Evolutionary conservation across 2,329 filamentous ascomycete species (phyloP).

Genomic region (Saccharata proteae): DNA sequence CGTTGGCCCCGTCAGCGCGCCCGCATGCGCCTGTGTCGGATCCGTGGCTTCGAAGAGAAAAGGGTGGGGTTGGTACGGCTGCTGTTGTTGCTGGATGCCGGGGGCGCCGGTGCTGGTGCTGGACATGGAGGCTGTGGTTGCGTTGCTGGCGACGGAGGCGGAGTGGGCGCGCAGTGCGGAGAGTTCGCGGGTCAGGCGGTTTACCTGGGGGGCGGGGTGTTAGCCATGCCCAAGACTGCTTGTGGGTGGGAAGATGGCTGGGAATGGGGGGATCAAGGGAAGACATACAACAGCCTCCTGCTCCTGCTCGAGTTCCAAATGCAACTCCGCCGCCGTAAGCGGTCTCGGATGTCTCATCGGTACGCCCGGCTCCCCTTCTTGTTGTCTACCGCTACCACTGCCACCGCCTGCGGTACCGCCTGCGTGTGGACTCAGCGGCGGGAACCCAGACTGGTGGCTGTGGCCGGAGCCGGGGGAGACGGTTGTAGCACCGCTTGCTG

Average conservation of each 20-base stretch:
- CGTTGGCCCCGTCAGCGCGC: constrained; percentile 32
- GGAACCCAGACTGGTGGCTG: constrained; percentile 21
- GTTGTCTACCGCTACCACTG: not conserved
- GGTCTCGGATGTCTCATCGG: constrained; percentile 79
- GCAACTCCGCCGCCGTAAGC: constrained; percentile 77
- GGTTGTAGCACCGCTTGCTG: too few relatives aligned
- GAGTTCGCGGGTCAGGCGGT: constrained; percentile 82
- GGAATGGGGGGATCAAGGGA: not conserved
- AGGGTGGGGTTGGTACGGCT: constrained; percentile 17
- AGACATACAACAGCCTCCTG: constrained; percentile 75
- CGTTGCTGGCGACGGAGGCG: constrained; percentile 49
- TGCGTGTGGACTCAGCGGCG: constrained; percentile 23
- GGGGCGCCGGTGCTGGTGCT: constrained; percentile 42
- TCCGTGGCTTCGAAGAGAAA: constrained; percentile 35
- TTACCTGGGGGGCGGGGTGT: constrained; percentile 49
- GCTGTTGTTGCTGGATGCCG: too few relatives aligned
- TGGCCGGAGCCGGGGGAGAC: constrained; percentile 15
- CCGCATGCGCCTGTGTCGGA: constrained; percentile 24
- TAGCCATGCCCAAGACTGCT: not conserved
- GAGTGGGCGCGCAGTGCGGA: constrained; percentile 64
- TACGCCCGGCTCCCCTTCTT: constrained; percentile 34
- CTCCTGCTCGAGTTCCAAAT: constrained; percentile 84
- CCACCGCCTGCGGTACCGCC: constrained; percentile 16
- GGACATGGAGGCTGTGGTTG: constrained; percentile 32
- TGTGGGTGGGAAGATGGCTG: not conserved